Evolutionary conservation across 768 basidiomycete species (phyloP).

Genomic region (Lactarius trivialis): DNA sequence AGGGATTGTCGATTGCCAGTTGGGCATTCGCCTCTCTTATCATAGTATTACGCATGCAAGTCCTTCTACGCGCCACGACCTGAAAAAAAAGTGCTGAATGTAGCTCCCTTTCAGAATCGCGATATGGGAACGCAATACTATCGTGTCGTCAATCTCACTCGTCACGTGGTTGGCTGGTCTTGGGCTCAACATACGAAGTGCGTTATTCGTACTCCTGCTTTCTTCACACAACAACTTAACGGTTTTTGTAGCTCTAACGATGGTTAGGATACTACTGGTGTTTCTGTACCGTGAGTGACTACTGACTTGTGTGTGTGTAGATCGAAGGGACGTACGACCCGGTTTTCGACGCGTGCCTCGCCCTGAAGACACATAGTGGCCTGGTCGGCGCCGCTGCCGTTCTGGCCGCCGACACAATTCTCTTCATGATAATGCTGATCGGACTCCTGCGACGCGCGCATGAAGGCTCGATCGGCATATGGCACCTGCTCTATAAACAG

Average conservation of each 20-base stretch:
- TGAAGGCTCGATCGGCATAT: neutral
- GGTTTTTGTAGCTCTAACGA: neutral
- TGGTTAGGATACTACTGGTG: neutral
- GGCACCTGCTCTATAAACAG: neutral
- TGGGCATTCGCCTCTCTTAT: constrained; percentile 1
- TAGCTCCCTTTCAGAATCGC: neutral
- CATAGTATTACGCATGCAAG: constrained; percentile 1
- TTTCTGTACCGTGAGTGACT: neutral
- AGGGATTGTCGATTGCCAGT: neutral
- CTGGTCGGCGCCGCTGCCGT: neutral
- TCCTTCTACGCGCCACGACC: neutral
- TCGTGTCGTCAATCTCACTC: neutral
- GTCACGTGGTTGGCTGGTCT: neutral
- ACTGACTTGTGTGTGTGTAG: neutral
- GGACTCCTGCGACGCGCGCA: neutral
- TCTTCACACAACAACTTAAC: neutral
- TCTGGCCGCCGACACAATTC: neutral
- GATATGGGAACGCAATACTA: neutral
- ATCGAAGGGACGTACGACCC: neutral
- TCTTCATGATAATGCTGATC: neutral
- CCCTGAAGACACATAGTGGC: neutral
- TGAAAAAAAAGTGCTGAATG: neutral
- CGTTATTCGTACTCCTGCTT: neutral
- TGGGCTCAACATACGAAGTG: neutral
- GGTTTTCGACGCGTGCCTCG: neutral